These are phyloP conservation scores for Salix caprea DNA, from an alignment of 345 rosid genomes.

Conservation along the genomic window DNA sequence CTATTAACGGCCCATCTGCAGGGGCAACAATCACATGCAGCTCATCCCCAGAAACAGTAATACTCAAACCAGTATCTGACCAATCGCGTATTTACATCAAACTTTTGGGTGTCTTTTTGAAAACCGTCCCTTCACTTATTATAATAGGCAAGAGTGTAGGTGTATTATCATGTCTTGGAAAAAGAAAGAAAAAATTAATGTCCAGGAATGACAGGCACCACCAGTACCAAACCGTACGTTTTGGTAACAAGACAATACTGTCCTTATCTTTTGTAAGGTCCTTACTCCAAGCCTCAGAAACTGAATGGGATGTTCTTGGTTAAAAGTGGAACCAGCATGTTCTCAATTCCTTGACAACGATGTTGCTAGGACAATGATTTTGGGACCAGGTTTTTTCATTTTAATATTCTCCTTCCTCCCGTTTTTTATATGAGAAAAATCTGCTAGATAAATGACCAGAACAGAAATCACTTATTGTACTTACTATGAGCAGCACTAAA, in stretches of 20 bases:
- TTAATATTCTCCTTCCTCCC: neutral
- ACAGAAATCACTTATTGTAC: too few relatives aligned
- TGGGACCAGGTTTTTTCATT: neutral
- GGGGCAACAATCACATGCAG: neutral
- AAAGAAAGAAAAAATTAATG: neutral
- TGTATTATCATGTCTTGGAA: neutral
- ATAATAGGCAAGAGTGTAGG: neutral
- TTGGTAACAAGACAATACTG: neutral
- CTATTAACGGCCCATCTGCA: neutral
- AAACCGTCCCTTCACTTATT: too few relatives aligned
- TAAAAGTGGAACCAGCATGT: conserved; percentile 3
- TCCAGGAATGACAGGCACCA: neutral
- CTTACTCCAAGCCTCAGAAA: neutral
- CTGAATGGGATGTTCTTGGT: neutral
- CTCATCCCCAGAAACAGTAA: neutral
- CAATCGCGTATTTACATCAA: neutral
- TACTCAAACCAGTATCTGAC: neutral
- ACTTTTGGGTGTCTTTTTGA: neutral
- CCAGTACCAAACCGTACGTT: conserved; percentile 15
- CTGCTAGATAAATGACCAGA: too few relatives aligned
- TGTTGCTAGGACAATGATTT: neutral
- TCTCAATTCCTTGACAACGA: neutral
- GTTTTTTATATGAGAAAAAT: too few relatives aligned
- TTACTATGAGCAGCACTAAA: too few relatives aligned
- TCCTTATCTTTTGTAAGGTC: neutral